These are phyloP conservation scores for Aristolochia californica DNA, from an alignment of 164 flowering plant genomes.

Conservation along the genomic window DNA sequence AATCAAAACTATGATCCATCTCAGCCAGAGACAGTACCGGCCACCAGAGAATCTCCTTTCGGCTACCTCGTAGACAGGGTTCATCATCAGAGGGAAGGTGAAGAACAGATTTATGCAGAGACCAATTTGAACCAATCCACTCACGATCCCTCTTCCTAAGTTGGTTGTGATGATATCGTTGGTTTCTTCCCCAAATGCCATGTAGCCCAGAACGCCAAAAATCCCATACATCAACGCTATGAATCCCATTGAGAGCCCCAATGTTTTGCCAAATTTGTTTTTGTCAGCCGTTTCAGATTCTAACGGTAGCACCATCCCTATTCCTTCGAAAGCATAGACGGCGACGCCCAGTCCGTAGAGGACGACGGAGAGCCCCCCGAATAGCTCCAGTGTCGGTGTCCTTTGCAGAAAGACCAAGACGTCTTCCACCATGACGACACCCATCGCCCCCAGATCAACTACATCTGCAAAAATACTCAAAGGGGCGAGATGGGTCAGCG, in stretches of 20 bases:
- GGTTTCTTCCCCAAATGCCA: constrained; percentile 73
- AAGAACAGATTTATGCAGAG: constrained; percentile 69
- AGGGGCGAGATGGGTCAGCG: constrained; percentile 81
- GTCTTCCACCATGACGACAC: constrained; percentile 75
- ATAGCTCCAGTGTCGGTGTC: constrained; percentile 31
- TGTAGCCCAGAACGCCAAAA: constrained; percentile 75
- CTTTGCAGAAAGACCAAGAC: constrained; percentile 22
- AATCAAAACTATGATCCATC: constrained; percentile 57
- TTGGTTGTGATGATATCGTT: constrained; percentile 74
- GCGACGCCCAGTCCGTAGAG: constrained; percentile 77
- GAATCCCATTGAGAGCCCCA: constrained; percentile 49
- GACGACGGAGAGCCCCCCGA: constrained; percentile 51
- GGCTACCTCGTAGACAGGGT: constrained; percentile 79
- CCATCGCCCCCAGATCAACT: constrained; percentile 78
- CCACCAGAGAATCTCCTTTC: constrained; percentile 57
- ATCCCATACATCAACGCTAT: constrained; percentile 48
- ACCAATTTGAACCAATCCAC: constrained; percentile 61
- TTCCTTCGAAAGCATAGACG: constrained; percentile 76
- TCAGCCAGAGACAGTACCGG: constrained; percentile 49
- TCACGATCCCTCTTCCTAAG: constrained; percentile 50
- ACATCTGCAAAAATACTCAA: constrained; percentile 88
- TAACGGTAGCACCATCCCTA: constrained; percentile 75
- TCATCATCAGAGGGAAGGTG: constrained; percentile 87
- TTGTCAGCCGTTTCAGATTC: constrained; percentile 62
- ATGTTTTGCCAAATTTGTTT: constrained; percentile 43